phyloP scores from a whole-genome alignment of 306 rosid species.

The Gillenia trifoliata region DNA sequence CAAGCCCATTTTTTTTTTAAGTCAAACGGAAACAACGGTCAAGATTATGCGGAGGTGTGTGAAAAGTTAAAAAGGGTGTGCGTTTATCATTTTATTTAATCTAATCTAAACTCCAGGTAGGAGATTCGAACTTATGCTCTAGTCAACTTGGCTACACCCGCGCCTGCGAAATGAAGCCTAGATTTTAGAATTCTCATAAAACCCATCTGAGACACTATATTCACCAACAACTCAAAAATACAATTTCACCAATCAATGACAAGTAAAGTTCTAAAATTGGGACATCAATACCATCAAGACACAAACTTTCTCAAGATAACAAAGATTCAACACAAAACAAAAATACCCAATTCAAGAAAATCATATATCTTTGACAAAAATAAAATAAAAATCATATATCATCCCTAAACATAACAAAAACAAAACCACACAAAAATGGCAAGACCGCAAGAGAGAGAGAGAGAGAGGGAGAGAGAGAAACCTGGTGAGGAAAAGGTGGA shows the following conservation, averaged over 20 bases:
- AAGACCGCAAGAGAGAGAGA: slow-evolving; percentile 4
- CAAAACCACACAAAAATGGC: background rate
- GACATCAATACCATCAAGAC: background rate
- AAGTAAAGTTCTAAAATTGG: background rate
- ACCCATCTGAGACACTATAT: background rate
- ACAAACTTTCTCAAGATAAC: background rate
- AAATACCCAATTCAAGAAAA: slow-evolving; percentile 13
- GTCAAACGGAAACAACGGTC: too few species aligned
- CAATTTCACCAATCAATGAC: background rate
- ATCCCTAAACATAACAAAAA: background rate
- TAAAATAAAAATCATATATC: background rate
- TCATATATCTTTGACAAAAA: too few species aligned
- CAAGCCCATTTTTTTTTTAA: background rate
- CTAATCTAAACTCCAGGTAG: too few species aligned
- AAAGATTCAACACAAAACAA: background rate
- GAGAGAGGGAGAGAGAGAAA: slow-evolving; percentile 4
- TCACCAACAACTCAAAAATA: background rate
- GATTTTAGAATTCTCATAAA: background rate
- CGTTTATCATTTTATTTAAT: too few species aligned
- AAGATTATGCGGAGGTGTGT: too few species aligned
- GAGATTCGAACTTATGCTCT: too few species aligned
- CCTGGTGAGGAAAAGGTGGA: slow-evolving; percentile 23
- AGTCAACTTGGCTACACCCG: too few species aligned
- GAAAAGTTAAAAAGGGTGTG: too few species aligned
- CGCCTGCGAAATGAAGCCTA: too few species aligned